Evolutionary conservation across 1,139 yeast species (phyloP), one percentile per base, ranked within the genome.

Genomic region (Candida tropicalis): DNA sequence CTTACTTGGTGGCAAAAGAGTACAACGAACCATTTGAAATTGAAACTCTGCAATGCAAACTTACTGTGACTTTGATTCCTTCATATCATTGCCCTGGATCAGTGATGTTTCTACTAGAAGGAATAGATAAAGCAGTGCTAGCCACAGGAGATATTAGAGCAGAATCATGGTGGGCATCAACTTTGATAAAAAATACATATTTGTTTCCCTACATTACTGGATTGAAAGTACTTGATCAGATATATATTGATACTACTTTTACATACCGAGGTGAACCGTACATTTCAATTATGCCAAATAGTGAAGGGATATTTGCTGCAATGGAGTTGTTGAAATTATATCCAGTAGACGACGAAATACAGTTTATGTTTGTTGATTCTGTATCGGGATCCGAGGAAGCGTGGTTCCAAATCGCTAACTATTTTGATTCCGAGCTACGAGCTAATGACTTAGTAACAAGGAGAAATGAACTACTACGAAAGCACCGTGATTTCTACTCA

Each of bases 81-180:
- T 65, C 81, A 0, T 74, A 81, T 51, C 88, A 82, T 52, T 82
- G 87, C 52, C 82, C 85, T 4, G 88, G 87, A 2, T 70, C 85
- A 3, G 66, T 70, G 4, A 79, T 82, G 83, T 74, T 78, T 46
- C 63, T 82, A 31, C 49, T 82, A 1, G 79, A 80, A 50, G 40
- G 42, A 4, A 10, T n/a, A 11, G 15, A 16, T 8, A 56, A 51
- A 11, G 57, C 77, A 0, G 73, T 81, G 1, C 58, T 82, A 4
- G 63, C 72, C 15, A 81, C 87, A 0, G 88, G 87, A 2, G 87
- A 82, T 52, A 47, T 80, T 8, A 62, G 86, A 27, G 84, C 84
- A 1, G 87, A 82, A 51, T 38, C 53, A 0, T 77, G 82, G 80
- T 80, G 81, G 76, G 57, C 71, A 1, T 61, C 68, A 9, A 49